Conservation (phyloP, 768 basidiomycete genomes). For the Leucocoprinus birnbaumii region DNA sequence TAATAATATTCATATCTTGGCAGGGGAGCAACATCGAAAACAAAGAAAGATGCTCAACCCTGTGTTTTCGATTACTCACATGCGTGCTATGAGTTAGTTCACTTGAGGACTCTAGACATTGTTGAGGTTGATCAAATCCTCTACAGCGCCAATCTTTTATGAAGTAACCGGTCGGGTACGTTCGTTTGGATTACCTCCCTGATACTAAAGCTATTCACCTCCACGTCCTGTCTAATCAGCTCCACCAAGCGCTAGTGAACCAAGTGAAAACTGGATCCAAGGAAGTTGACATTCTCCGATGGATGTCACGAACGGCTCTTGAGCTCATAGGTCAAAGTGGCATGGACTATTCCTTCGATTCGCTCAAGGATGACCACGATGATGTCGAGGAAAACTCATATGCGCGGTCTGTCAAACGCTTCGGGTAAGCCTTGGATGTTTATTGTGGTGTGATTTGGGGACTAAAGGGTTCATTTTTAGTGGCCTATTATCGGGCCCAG, state of each 20-base stretch:
- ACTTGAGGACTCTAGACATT: not conserved
- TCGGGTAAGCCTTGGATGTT: too few relatives aligned
- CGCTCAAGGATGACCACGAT: slow-evolving; percentile 25
- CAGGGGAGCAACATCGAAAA: slow-evolving; percentile 38
- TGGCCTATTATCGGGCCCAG: not conserved
- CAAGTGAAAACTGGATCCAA: slow-evolving; percentile 23
- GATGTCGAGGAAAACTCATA: slow-evolving; percentile 24
- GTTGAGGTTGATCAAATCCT: not conserved
- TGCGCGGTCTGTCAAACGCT: slow-evolving; percentile 22
- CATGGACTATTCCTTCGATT: slow-evolving; percentile 37
- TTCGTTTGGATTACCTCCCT: too few relatives aligned
- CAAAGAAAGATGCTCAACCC: slow-evolving; percentile 46
- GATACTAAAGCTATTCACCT: too few relatives aligned
- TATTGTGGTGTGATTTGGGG: too few relatives aligned
- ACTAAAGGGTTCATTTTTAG: not conserved
- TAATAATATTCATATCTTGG: too few relatives aligned
- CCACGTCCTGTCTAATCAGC: slow-evolving; percentile 14
- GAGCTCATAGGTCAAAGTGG: slow-evolving; percentile 48
- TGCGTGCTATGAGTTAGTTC: slow-evolving; percentile 34
- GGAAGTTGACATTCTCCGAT: slow-evolving; percentile 30
- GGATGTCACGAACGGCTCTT: slow-evolving; percentile 40
- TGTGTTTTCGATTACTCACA: slow-evolving; percentile 37
- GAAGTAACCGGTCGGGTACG: slow-evolving; percentile 28
- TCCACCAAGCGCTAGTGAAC: slow-evolving; percentile 19
- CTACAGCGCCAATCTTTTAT: slow-evolving; percentile 34